These are phyloP conservation scores for Clavariopsis aquatica DNA, from an alignment of 495 filamentous ascomycete genomes.

Conservation along the genomic window DNA sequence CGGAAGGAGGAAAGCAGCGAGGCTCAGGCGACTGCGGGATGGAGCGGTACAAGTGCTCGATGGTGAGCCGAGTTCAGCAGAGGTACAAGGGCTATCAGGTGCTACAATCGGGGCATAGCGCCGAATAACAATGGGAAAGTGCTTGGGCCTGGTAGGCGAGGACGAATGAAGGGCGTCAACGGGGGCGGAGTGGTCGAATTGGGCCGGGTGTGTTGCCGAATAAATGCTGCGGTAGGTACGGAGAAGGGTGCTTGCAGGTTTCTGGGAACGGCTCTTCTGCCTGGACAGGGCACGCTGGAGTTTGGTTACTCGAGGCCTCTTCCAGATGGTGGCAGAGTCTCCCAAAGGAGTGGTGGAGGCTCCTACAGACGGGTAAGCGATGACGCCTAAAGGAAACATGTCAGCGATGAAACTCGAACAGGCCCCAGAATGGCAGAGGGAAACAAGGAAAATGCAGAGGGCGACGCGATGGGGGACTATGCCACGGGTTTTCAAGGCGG, in stretches of 20 bases:
- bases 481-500: conserved; percentile 34
- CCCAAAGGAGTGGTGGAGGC: conserved; percentile 36
- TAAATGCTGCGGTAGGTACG: conserved; percentile 26
- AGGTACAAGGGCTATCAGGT: conserved; percentile 31
- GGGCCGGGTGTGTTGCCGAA: conserved; percentile 15
- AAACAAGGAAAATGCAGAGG: conserved; percentile 10
- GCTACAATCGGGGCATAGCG: conserved; percentile 42
- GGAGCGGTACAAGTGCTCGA: conserved; percentile 28
- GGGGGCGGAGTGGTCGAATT: conserved; percentile 16
- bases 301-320: conserved; percentile 14
- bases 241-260: conserved; percentile 30
- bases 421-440: conserved; percentile 11
- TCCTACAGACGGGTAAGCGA: conserved; percentile 39
- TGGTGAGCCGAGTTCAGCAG: conserved; percentile 32
- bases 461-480: conserved; percentile 19
- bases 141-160: conserved; percentile 41
- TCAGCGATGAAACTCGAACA: conserved; percentile 33
- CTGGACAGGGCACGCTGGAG: conserved; percentile 22
- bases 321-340: conserved; percentile 33
- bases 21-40: conserved; percentile 33
- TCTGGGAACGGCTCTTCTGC: conserved; percentile 21
- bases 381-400: conserved; percentile 40
- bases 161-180: conserved; percentile 27
- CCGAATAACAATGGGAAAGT: conserved; percentile 48
- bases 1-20: conserved; percentile 34